Percentiles rank a stretch among this genome's conserved stretches.
These are phyloP conservation scores for Mycosphaerella sp. DNA, from an alignment of 2,329 filamentous ascomycete species.

Conservation along the genomic window DNA sequence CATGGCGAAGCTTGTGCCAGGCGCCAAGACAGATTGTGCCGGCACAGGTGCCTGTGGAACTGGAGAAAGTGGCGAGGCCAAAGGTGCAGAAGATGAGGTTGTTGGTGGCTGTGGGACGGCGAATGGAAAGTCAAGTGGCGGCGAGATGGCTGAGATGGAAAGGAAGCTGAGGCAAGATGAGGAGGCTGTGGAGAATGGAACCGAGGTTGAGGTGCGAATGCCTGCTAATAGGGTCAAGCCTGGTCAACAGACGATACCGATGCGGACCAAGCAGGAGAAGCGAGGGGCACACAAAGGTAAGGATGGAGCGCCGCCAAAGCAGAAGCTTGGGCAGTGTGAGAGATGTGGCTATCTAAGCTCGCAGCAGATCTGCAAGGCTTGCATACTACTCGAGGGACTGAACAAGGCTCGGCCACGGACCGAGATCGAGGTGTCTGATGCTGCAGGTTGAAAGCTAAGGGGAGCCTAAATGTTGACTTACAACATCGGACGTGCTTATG, in stretches of 20 bases:
- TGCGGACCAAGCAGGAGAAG: slow-evolving; percentile 34
- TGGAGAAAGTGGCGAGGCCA: slow-evolving; percentile 21
- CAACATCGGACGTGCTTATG: no score
- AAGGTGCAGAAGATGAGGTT: slow-evolving; percentile 50
- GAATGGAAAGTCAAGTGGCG: slow-evolving; percentile 60
- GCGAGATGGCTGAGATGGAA: slow-evolving; percentile 80
- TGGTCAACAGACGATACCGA: slow-evolving; percentile 22
- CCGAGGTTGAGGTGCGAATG: slow-evolving; percentile 60
- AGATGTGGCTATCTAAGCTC: slow-evolving; percentile 94
- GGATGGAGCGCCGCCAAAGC: slow-evolving; percentile 43
- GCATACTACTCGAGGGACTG: slow-evolving; percentile 77
- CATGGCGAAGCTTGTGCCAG: slow-evolving; percentile 81
- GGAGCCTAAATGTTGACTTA: no score
- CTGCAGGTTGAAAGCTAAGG: slow-evolving; percentile 7
- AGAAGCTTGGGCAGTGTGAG: slow-evolving; percentile 75
- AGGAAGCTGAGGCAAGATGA: slow-evolving; percentile 62
- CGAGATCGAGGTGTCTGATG: slow-evolving; percentile 31
- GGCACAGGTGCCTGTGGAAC: slow-evolving; percentile 41
- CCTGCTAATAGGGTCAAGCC: slow-evolving; percentile 12
- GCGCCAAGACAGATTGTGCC: slow-evolving; percentile 43
- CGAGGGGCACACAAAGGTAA: slow-evolving; percentile 13
- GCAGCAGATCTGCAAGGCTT: slow-evolving; percentile 89
- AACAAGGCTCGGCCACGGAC: slow-evolving; percentile 62
- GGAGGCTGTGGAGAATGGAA: slow-evolving; percentile 44
- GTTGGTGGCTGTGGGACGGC: slow-evolving; percentile 69